These are phyloP conservation scores for Keqinozyma sinolaborantium DNA, from an alignment of 1,139 yeast genomes.

Conservation along the genomic window DNA sequence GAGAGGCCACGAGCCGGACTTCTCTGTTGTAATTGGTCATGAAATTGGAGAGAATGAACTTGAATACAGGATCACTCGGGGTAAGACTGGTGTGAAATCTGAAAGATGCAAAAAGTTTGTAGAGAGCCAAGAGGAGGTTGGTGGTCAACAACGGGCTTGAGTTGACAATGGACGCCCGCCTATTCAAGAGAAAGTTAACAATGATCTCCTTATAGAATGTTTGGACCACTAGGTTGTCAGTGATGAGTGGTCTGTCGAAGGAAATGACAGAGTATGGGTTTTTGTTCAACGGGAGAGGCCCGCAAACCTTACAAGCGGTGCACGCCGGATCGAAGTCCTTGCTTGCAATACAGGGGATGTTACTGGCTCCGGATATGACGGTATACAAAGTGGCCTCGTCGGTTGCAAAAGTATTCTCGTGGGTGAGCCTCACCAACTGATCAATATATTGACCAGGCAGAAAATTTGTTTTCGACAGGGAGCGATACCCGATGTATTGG, in stretches of 20 bases:
- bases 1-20: slow-evolving; percentile 46
- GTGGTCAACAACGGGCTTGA: slow-evolving; percentile 28
- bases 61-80: slow-evolving; percentile 16
- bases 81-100: slow-evolving; percentile 32
- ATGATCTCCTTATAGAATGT: slow-evolving; percentile 22
- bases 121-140: slow-evolving; percentile 42
- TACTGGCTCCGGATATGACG: slow-evolving; percentile 37
- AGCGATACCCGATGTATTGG: neutral
- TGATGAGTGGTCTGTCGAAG: slow-evolving; percentile 18
- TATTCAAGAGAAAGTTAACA: slow-evolving; percentile 9
- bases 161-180: slow-evolving; percentile 2
- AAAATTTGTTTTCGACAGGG: neutral
- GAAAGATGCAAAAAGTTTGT: slow-evolving; percentile 46
- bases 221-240: slow-evolving; percentile 18
- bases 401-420: neutral
- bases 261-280: slow-evolving; percentile 19
- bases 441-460: neutral
- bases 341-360: slow-evolving; percentile 37
- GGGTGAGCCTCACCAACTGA: neutral
- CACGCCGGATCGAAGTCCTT: slow-evolving; percentile 26
- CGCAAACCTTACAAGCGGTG: slow-evolving; percentile 42
- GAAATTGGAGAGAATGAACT: slow-evolving; percentile 19
- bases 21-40: slow-evolving; percentile 41
- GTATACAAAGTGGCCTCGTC: slow-evolving; percentile 20
- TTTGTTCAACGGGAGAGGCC: slow-evolving; percentile 18